Base-by-base conservation (phyloP, 768 basidiomycete genomes). In the Naganishia vaughanmartiniae region DNA sequence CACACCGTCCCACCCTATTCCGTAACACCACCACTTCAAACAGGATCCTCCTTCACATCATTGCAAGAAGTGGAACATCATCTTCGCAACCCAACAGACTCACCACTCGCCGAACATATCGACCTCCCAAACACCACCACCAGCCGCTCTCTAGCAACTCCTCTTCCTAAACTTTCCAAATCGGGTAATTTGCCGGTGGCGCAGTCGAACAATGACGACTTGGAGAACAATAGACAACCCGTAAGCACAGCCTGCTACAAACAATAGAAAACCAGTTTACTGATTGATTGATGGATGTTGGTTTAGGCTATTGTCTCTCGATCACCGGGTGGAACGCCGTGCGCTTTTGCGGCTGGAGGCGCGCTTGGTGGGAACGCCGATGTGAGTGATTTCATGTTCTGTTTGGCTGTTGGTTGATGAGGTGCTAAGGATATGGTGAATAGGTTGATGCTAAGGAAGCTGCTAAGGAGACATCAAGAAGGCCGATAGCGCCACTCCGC, bases 91-190 rank as follows among this genome's bases (percentile, higher is more conserved):
- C 56, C 68, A 36, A 45, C 54, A 63, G 68, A 60, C 54, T 55
- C 67, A 56, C 51, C 53, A n/a, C 48, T 66, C 31, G 67, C 53
- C n/a, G 31, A 68, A 68, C 54, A 66, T 28, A 31, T 34, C 65
- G 28, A 24, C 30, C 30, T 26, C 24, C 14, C 30, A 53, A 24
- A 28, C 67, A 15, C 54, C 66, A 15, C 54, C 66, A 54, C 5
- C 67, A n/a, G 36, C 42, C 53, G 21, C 36, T 9, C 15, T 42
- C 42, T 24, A 24, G 54, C 34, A 4, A 17, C 6, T 31, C 39
- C 42, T 45, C 21, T 63, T 63, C 42, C n/a, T 26, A 26, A 34
- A 11, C 30, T 58, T 24, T 19, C 60, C 24, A 21, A 63, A 42
- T 19, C 33, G 42, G 60, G 36, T 24, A 36, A 63, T 26, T 26